phyloP scores from a whole-genome alignment of 2,329 filamentous ascomycete genomes.

The Cytospora mali region DNA sequence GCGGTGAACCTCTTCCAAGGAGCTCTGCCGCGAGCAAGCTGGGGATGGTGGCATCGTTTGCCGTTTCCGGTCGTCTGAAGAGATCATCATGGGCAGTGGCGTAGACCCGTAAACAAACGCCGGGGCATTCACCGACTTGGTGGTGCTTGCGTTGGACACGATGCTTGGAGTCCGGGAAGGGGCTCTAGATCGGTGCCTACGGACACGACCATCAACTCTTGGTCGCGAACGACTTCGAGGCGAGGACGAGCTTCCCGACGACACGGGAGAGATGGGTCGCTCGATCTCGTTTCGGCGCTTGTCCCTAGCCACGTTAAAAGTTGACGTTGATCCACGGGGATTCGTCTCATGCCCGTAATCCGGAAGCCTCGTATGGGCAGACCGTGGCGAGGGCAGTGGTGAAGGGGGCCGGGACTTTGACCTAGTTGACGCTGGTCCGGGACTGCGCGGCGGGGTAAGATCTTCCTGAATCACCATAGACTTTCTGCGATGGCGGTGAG shows the following conservation, averaged over 20 bases:
- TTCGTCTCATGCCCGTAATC: constrained; percentile 4
- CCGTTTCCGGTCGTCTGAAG: constrained; percentile 33
- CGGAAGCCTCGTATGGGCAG: constrained; percentile 25
- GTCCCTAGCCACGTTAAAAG: constrained; percentile 22
- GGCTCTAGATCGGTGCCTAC: constrained; percentile 25
- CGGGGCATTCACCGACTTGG: constrained; percentile 16
- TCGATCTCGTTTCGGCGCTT: constrained; percentile 29
- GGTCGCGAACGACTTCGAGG: constrained; percentile 30
- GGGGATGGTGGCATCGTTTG: constrained; percentile 30
- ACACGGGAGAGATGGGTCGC: constrained; percentile 34
- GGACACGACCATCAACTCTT: constrained; percentile 5
- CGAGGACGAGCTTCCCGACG: constrained; percentile 36
- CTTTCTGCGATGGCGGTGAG: constrained; percentile 38
- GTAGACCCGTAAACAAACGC: background rate
- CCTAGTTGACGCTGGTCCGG: constrained; percentile 29
- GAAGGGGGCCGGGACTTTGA: constrained; percentile 42
- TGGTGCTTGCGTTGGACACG: constrained; percentile 31
- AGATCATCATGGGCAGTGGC: constrained; percentile 11
- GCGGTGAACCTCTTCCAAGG: constrained; percentile 31
- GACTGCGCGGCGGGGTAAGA: constrained; percentile 29
- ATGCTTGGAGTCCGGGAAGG: constrained; percentile 37
- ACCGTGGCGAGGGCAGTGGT: constrained; percentile 39
- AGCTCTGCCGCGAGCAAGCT: constrained; percentile 31
- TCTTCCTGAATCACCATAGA: constrained; percentile 43
- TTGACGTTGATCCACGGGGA: constrained; percentile 14